Base-by-base conservation (phyloP, 306 rosid species). In the Corylus heterophylla region DNA sequence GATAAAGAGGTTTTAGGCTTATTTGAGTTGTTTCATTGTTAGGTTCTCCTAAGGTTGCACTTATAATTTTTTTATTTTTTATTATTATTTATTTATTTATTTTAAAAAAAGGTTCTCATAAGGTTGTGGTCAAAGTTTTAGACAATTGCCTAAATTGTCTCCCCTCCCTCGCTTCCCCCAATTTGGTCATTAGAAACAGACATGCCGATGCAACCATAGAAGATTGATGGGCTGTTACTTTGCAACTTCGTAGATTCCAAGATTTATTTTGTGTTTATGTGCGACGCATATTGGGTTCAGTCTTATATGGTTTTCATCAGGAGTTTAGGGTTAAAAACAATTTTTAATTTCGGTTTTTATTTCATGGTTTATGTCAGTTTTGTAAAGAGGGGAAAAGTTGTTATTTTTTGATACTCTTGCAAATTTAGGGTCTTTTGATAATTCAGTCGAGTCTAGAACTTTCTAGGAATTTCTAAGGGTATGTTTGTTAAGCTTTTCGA, bases 61-160 rank as follows among this genome's bases (percentile, higher is more conserved):
- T 22, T 22, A 22, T 22, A 22, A 22, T 22, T 22, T 22, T 22
- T 22, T 22, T 22, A 22, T 22, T 22, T 22, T 0, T 22, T 22
- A 22, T 22, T 22, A 22, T 22, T 22, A 22, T 22, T 22, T 22
- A 22, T 22, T 22, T 22, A 22, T 22, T 22, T 22, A 22, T 22
- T 22, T 22, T 0, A 22, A 22, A 0, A 22, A 22, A 22, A 22
- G 31, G 12, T 20, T 25, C 68, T 61, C 42, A 58, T 2, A 61
- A 61, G 68, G 37, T 58, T n/a, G 29, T 61, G 59, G 59, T 54
- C 59, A 61, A 27, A 61, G 35, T 61, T 61, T 61, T 61, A 29
- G 42, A 61, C 25, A 61, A 18, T 61, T 5, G 37, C 12, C 67
- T 2, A 11, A 12, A 59, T 59, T 59, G 59, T 54, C 1, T 18